Evolutionary conservation across 75 land plant genomes (phyloP).

Genomic region (Selaginella moellendorffii): DNA sequence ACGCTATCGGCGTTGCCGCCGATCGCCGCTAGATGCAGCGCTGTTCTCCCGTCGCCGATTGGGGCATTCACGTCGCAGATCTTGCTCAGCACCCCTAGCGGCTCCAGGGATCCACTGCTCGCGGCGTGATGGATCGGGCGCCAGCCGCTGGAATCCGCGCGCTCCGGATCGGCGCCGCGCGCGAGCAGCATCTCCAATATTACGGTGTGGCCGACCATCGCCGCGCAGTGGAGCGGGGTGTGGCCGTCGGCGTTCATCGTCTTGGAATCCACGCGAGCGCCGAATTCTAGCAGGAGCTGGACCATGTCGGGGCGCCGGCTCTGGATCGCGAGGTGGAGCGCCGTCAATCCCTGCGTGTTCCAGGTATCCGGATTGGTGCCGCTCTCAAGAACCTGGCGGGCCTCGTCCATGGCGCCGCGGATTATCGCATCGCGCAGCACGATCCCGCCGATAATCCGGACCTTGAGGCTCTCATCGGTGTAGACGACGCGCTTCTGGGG

Average conservation of each 20-base stretch:
- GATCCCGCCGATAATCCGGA: neutral
- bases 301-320: constrained; percentile 10
- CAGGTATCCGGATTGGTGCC: no score
- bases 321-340: neutral
- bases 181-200: constrained; percentile 16
- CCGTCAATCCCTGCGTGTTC: neutral
- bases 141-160: neutral
- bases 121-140: neutral
- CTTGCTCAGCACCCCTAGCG: neutral
- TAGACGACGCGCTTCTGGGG: neutral
- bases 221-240: constrained; percentile 55
- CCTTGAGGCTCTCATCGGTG: neutral
- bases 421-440: neutral
- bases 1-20: constrained; percentile 17
- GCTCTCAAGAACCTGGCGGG: neutral
- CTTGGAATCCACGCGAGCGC: constrained; percentile 20
- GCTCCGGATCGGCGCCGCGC: neutral
- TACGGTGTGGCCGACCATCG: constrained; percentile 34
- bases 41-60: constrained; percentile 21
- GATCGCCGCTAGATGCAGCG: constrained; percentile 32
- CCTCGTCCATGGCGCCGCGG: neutral
- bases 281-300: constrained; percentile 9
- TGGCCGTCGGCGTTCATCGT: constrained; percentile 54
- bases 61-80: neutral
- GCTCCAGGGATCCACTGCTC: neutral